phyloP scores from a whole-genome alignment of 176 grass and related monocot species.

The Rhynchospora breviuscula region DNA sequence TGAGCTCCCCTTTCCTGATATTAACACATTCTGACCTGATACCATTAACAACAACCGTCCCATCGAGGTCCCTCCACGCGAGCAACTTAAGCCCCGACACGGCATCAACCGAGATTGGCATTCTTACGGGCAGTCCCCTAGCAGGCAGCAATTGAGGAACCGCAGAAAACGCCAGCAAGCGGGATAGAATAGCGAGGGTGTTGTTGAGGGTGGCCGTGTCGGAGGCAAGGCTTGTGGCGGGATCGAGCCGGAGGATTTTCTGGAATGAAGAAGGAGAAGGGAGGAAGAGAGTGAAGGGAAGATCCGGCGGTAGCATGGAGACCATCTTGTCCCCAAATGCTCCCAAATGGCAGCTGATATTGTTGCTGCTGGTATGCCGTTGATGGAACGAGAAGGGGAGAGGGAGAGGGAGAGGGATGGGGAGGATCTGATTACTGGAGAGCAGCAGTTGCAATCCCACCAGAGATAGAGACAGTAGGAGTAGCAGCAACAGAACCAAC shows the following conservation, averaged over 20 bases:
- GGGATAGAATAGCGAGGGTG: slow-evolving; percentile 64
- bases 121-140: slow-evolving; percentile 26
- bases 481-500: not conserved
- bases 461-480: not conserved
- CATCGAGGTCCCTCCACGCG: slow-evolving; percentile 42
- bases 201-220: not conserved
- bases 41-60: slow-evolving; percentile 63
- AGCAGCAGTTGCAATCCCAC: not conserved
- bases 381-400: not conserved
- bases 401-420: not conserved
- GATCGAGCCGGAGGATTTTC: slow-evolving; percentile 30
- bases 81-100: slow-evolving; percentile 56
- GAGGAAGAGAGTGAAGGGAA: slow-evolving; percentile 71
- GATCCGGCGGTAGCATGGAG: slow-evolving; percentile 65
- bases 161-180: slow-evolving; percentile 71
- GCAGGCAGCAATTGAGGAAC: slow-evolving; percentile 42
- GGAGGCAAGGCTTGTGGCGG: slow-evolving; percentile 9
- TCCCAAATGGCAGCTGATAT: not conserved
- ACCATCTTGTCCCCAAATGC: slow-evolving; percentile 75
- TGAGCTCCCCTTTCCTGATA: slow-evolving; percentile 33
- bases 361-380: not conserved
- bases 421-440: not conserved
- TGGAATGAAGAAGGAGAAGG: slow-evolving; percentile 46
- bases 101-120: slow-evolving; percentile 36
- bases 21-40: slow-evolving; percentile 67